Percentiles rank a stretch among this genome's conserved stretches.
phyloP scores from a whole-genome alignment of 345 rosid genomes.

The Rhodamnia rubescens region DNA sequence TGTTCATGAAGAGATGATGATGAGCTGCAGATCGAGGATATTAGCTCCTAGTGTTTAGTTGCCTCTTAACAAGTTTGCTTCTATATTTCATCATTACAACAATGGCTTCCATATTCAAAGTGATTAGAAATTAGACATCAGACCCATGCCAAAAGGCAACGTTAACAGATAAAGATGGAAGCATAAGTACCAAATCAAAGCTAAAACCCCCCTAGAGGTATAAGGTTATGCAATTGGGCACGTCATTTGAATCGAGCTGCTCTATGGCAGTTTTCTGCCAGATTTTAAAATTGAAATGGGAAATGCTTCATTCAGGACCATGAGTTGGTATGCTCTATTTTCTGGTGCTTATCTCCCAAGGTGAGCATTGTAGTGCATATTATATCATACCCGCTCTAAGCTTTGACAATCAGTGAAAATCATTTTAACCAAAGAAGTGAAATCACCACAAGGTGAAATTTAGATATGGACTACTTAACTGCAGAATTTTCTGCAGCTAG shows the following conservation, averaged over 20 bases:
- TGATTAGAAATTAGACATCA: neutral
- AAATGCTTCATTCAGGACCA: neutral
- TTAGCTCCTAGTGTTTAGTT: neutral
- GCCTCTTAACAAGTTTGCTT: neutral
- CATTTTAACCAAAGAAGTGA: neutral
- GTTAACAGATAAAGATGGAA: neutral
- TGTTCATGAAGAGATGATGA: neutral
- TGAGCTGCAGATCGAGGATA: neutral
- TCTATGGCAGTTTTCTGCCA: neutral
- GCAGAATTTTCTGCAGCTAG: neutral
- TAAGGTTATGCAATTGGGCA: neutral
- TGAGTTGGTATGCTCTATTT: neutral
- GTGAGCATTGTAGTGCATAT: neutral
- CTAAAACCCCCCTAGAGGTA: neutral
- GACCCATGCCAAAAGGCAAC: neutral
- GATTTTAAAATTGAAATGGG: neutral
- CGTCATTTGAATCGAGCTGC: neutral
- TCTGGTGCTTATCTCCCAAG: neutral
- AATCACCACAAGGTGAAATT: neutral
- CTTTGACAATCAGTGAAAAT: neutral
- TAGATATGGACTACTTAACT: neutral
- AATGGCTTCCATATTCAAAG: neutral
- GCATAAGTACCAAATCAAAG: neutral
- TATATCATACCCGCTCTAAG: neutral
- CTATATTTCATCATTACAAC: neutral